Evolutionary conservation across 305 asterid species (phyloP).

Genomic region (Solanum aculeatissimum): DNA sequence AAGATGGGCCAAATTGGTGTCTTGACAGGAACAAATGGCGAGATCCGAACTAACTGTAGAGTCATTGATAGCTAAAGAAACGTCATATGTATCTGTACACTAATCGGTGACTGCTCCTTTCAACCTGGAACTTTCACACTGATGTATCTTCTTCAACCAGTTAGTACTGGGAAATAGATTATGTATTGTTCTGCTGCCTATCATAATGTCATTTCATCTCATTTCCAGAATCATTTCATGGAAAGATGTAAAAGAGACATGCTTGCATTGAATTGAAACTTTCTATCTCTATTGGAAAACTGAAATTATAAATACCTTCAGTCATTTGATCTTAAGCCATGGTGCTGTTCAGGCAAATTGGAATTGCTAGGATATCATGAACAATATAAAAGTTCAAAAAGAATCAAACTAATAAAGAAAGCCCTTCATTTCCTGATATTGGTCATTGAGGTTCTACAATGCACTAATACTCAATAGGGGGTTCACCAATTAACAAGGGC

Average conservation of each 20-base stretch:
- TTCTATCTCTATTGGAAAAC: neutral
- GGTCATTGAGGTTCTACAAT: neutral
- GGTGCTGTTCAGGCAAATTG: neutral
- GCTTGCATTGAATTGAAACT: neutral
- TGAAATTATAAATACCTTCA: neutral
- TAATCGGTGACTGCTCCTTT: neutral
- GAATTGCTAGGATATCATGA: neutral
- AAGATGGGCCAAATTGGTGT: slow-evolving; percentile 62
- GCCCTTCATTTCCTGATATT: neutral
- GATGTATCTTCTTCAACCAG: neutral
- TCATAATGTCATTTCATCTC: neutral
- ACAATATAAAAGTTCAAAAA: neutral
- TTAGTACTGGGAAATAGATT: neutral
- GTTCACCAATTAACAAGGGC: neutral
- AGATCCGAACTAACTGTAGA: slow-evolving; percentile 49
- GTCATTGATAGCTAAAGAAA: slow-evolving; percentile 27
- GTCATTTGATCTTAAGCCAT: neutral
- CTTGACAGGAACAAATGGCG: slow-evolving; percentile 41
- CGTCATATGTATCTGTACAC: neutral
- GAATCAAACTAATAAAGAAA: neutral
- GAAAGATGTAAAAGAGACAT: neutral
- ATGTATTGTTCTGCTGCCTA: neutral
- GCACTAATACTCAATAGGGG: neutral
- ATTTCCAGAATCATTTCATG: neutral
- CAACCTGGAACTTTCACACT: neutral